Conservation (phyloP, 306 rosid species). For the Purshia tridentata region DNA sequence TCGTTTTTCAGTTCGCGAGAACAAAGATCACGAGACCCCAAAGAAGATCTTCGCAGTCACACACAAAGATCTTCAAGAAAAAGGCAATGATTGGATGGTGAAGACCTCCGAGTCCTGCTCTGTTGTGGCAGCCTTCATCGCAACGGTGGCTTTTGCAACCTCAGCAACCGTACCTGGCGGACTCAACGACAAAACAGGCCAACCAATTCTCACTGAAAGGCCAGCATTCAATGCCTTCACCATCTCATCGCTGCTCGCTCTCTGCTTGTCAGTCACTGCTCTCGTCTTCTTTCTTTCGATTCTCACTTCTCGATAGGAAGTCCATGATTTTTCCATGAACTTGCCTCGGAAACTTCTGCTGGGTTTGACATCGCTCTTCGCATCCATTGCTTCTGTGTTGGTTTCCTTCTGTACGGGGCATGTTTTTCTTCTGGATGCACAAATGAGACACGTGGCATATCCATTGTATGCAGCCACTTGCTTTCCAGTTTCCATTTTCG, state of each 20-base stretch:
- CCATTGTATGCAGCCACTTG: constrained; percentile 39
- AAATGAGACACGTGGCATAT: constrained; percentile 24
- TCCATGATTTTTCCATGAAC: constrained; percentile 22
- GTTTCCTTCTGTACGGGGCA: constrained; percentile 38
- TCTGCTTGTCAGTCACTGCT: neutral
- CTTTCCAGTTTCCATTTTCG: constrained; percentile 36
- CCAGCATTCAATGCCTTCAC: neutral
- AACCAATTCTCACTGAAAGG: constrained; percentile 26
- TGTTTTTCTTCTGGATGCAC: constrained; percentile 29
- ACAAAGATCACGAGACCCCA: no score
- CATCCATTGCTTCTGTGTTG: constrained; percentile 41
- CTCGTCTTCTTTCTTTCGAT: constrained; percentile 26
- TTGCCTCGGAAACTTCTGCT: constrained; percentile 40
- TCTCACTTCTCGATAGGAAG: constrained; percentile 40
- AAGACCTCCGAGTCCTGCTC: constrained; percentile 47
- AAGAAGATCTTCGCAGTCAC: no score
- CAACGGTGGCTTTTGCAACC: constrained; percentile 43
- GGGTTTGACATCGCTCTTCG: constrained; percentile 40
- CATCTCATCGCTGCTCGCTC: neutral
- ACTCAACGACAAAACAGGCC: constrained; percentile 10
- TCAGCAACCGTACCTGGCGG: constrained; percentile 36
- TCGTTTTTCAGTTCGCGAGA: no score
- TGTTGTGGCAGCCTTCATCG: constrained; percentile 48
- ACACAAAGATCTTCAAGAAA: constrained; percentile 17
- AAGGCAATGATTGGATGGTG: constrained; percentile 38